phyloP scores from a whole-genome alignment of 2,329 filamentous ascomycete genomes.

The Alternaria conjuncta region DNA sequence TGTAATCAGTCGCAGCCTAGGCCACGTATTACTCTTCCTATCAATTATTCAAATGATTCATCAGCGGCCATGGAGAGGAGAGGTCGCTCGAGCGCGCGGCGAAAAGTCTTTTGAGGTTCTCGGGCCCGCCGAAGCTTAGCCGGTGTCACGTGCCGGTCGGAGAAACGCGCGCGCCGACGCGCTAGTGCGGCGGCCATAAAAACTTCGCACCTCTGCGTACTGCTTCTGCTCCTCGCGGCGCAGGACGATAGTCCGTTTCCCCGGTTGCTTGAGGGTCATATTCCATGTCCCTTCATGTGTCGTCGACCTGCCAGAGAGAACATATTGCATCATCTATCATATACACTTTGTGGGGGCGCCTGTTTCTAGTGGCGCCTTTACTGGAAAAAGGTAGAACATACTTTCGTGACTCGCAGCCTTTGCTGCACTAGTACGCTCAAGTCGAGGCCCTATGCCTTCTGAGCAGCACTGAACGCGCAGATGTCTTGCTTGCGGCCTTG shows the following conservation, averaged over 20 bases:
- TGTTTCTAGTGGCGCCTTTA: slow-evolving; percentile 43
- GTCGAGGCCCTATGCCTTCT: background rate
- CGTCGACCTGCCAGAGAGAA: slow-evolving; percentile 75
- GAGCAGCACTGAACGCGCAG: background rate
- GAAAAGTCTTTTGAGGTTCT: slow-evolving; percentile 1
- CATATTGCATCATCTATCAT: slow-evolving; percentile 72
- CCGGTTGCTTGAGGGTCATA: slow-evolving; percentile 74
- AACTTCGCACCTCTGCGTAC: slow-evolving; percentile 18
- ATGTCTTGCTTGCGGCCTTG: background rate
- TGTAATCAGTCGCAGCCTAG: slow-evolving; percentile 25
- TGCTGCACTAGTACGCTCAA: background rate
- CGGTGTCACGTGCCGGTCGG: slow-evolving; percentile 6
- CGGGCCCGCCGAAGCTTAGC: slow-evolving; percentile 3
- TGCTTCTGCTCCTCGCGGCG: slow-evolving; percentile 77
- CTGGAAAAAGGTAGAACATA: slow-evolving; percentile 63
- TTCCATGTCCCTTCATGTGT: slow-evolving; percentile 68
- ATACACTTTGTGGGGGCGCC: slow-evolving; percentile 50
- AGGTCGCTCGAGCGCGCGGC: background rate
- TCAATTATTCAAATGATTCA: slow-evolving; percentile 34
- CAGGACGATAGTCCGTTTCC: slow-evolving; percentile 70
- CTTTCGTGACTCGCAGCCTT: background rate
- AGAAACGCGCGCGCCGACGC: slow-evolving; percentile 4
- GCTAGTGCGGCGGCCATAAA: slow-evolving; percentile 26
- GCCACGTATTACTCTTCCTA: slow-evolving; percentile 19
- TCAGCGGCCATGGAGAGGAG: slow-evolving; percentile 42